Evolutionary conservation across 257 asterid species (phyloP), one percentile per base, ranked within the genome.

Genomic region (Rauvolfia tetraphylla): DNA sequence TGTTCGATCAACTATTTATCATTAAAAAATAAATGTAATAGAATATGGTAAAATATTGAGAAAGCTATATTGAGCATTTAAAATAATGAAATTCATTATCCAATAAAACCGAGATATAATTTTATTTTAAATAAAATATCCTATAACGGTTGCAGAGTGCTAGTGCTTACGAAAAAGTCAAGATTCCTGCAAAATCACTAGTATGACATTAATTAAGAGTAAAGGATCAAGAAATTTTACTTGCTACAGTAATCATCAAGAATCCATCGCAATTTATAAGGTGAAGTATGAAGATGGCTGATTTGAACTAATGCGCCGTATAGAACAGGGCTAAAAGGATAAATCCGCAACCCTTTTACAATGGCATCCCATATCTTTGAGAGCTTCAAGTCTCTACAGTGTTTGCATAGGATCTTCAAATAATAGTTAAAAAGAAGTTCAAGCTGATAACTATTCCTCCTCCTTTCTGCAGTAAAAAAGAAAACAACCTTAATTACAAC

Each of bases 241-340:
- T 85, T 95, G 78, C 77, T 87, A 74, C 83, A 81, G 78, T 79
- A 83, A 62, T 92, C 90, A 76, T 94, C 97, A 25, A 92, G 87
- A 73, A 88, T 84, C 89, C 88, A 86, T 79, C 98, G 93, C 81
- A 92, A 73, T 80, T 90, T 94, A 85, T 89, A 88, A 25, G 97
- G 91, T 27, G 97, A 89, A 73, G 89, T 79, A 85, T 92, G 85
- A 63, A 89, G 91, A 80, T 85, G 76, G 83, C 97, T 85, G 84
- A 87, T 86, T 83, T 86, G 91, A 62, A 90, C 86, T 72, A 94
- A 80, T 70, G 90, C 87, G 71, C 70, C 59, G 82, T 92, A 91
- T 33, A 94, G 81, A 53, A 63, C 73, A 66, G 95, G 86, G 82
- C 82, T 94, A 75, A 77, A 87, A 74, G 98, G 97, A 83, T 94